A percentile compares a stretch with the other conserved stretches of the same genome.
phyloP scores from a whole-genome alignment of 2,329 filamentous ascomycete species.

The Cytospora paraplurivora region DNA sequence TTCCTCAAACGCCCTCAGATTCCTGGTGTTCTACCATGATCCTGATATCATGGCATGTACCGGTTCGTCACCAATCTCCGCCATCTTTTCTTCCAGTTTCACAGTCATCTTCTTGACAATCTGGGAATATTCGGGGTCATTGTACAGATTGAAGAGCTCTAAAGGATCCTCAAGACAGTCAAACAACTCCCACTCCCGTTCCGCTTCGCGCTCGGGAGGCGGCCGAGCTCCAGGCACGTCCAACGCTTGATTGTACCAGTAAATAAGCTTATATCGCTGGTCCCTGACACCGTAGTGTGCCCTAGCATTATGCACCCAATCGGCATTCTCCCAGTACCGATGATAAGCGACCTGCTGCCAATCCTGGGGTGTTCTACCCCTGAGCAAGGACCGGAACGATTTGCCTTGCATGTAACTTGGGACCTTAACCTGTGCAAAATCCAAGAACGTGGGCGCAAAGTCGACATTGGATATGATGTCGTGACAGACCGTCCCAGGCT shows the following conservation, averaged over 20 bases:
- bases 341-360: constrained; percentile 58
- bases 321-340: constrained; percentile 59
- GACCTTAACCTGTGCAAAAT: constrained; percentile 43
- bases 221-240: constrained; percentile 47
- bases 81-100: constrained; percentile 52
- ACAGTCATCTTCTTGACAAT: constrained; percentile 45
- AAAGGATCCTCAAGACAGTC: constrained; percentile 53
- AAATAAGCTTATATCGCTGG: constrained; percentile 57
- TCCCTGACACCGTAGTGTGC: constrained; percentile 56
- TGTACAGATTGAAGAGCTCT: constrained; percentile 52
- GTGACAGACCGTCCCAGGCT: constrained; percentile 42
- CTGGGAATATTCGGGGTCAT: constrained; percentile 40
- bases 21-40: too few relatives aligned
- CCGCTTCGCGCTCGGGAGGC: constrained; percentile 38
- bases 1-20: background rate
- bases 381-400: constrained; percentile 45
- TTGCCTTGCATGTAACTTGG: constrained; percentile 56
- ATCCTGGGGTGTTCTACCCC: constrained; percentile 41
- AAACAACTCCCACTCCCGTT: constrained; percentile 57
- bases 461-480: constrained; percentile 58
- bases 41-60: constrained; percentile 33
- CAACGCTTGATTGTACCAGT: constrained; percentile 56
- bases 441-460: constrained; percentile 54
- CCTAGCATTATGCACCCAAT: constrained; percentile 51
- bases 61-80: constrained; percentile 52